Base-by-base conservation (phyloP, 148 eudicot species). In the Silene conica region DNA sequence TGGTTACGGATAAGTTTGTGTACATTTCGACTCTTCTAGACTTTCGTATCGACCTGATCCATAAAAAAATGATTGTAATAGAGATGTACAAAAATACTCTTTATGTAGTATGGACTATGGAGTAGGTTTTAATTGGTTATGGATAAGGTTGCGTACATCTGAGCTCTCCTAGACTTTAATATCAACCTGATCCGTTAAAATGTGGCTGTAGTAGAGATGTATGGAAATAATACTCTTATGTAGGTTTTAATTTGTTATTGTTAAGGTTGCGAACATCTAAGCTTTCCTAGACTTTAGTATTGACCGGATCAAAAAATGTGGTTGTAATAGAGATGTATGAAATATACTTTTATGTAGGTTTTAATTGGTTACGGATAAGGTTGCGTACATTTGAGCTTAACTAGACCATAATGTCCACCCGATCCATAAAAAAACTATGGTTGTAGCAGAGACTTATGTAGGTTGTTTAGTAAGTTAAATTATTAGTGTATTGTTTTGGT, bases 81-180 rank as follows among this genome's bases (percentile, higher is more conserved):
- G 7, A 28, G 45, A 34, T 62, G 12, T 65, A 48, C 38, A 16
- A 34, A 68, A 19, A 43, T 67, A 11, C 28, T 19, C 15, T 1
- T n/a, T n/a, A n/a, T n/a, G n/a, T n/a, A n/a, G n/a, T n/a, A n/a
- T n/a, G n/a, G n/a, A n/a, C n/a, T 1, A 23, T 14, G 19, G 4
- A 43, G 4, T 28, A 16, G 15, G 13, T 48, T 50, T 48, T 50
- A 14, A 22, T 7, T 14, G 34, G 58, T 22, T 69, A 14, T 69
- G 34, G 72, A 69, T 69, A 69, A 69, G 72, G 72, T 48, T 48
- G 72, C 38, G 72, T 69, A 50, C 6, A 50, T 69, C 6, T 48
- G 72, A 22, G 21, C 43, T 6, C 21, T 5, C 11, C 11, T 66
- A 20, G 69, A 9, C 50, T 0, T n/a, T 34, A 21, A 20, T 69